Evolutionary conservation across 306 rosid species (phyloP), one percentile per base, ranked within the genome.

Genomic region (Ormosia emarginata): DNA sequence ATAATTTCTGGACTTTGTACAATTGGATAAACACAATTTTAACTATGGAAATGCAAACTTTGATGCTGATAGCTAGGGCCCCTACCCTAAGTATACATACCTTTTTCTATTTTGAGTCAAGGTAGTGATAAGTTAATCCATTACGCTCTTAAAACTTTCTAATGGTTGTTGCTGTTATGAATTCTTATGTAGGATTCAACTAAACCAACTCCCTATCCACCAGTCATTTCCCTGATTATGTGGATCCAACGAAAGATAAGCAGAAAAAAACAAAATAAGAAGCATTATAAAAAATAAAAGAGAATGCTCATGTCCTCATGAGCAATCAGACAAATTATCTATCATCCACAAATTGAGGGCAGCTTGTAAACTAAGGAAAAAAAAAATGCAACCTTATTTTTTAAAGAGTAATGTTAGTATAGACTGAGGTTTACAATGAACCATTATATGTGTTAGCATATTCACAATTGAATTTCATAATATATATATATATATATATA

Each of bases 101-200:
- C 37, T 55, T 55, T 53, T 58, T 39, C 29, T 3, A 1, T 17
- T 34, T 39, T 41, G 56, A 41, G 79, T 43, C 79, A 75, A 58
- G 43, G 32, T 9, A 65, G 47, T 53, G 67, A 15, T 17, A 68
- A 43, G 36, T 53, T 50, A 64, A 10, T 75, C 30, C 87, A 79
- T 52, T 47, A 46, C 56, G 57, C 43, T 52, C 57, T 46, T 66
- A 50, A 52, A 71, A 61, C 78, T 56, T 71, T 69, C 69, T 50
- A 44, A 44, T 68, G 73, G 57, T 65, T 73, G 74, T 46, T 46
- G 79, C 73, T 83, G 79, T 77, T 50, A 79, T 78, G 89, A 86
- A 59, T 61, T 82, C 76, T 83, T 82, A 78, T 61, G 88, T 84
- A 77, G 85, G 86, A 83, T 89, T 84, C 91, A 84, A 89, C 88